A percentile compares a stretch with the other conserved stretches of the same genome.
Evolutionary conservation across 441 rosid genomes (phyloP).

Genomic region (Gossypium davidsonii): DNA sequence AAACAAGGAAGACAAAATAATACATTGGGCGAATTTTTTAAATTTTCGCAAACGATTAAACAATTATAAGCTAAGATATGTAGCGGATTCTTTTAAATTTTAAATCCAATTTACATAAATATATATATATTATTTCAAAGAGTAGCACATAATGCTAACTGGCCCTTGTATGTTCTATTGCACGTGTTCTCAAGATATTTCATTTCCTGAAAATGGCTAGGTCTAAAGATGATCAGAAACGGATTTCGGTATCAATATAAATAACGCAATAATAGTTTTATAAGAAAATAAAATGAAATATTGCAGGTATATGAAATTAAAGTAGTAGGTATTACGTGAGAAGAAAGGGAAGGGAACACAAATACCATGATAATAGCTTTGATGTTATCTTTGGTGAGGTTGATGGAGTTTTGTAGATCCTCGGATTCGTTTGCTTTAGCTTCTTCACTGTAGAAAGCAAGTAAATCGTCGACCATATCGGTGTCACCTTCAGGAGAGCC

Average conservation of each 20-base stretch:
- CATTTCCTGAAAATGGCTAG: background rate
- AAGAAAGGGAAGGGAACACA: background rate
- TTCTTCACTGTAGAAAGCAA: slow-evolving; percentile 69
- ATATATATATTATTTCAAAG: no score
- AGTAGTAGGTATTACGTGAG: background rate
- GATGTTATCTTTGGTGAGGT: slow-evolving; percentile 71
- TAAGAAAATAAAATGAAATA: background rate
- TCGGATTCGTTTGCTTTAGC: slow-evolving; percentile 47
- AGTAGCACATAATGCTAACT: background rate
- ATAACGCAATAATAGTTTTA: background rate
- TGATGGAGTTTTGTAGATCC: slow-evolving; percentile 60
- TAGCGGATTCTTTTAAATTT: background rate
- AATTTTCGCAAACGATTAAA: no score
- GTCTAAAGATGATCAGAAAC: background rate
- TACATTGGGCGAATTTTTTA: no score
- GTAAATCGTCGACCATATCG: slow-evolving; percentile 91
- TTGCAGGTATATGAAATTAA: background rate
- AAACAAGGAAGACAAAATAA: no score
- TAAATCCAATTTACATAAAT: background rate
- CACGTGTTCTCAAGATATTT: background rate
- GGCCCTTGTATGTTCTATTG: background rate
- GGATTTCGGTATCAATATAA: background rate
- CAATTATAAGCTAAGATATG: background rate
- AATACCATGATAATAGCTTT: slow-evolving; percentile 94
- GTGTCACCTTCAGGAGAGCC: slow-evolving; percentile 30